phyloP scores from a whole-genome alignment of 768 basidiomycete species.

The Rhodotorula graminis region DNA sequence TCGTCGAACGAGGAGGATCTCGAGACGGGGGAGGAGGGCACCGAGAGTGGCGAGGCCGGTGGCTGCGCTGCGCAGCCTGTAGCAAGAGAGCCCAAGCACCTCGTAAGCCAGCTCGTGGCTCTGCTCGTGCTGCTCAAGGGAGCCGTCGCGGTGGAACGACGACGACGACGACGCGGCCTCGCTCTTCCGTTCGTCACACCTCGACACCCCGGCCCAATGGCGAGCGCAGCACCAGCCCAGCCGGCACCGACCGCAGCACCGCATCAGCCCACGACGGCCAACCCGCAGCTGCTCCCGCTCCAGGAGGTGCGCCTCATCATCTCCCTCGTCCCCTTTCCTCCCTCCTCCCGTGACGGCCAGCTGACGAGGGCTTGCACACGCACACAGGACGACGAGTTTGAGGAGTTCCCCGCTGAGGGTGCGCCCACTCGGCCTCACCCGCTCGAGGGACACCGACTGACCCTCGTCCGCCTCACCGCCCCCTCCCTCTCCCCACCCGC shows the following conservation, averaged over 20 bases:
- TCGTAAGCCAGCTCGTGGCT: too few species aligned
- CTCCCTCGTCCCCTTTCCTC: background rate
- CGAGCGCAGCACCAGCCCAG: background rate
- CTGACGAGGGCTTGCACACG: background rate
- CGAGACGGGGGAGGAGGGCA: too few species aligned
- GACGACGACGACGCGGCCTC: background rate
- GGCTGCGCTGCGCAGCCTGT: too few species aligned
- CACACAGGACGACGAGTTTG: constrained; percentile 43
- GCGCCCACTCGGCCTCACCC: background rate
- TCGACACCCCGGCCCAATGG: background rate
- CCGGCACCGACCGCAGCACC: background rate
- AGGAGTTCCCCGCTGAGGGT: constrained; percentile 43
- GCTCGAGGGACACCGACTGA: background rate
- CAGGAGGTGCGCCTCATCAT: constrained; percentile 19
- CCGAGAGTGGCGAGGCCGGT: too few species aligned
- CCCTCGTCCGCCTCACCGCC: background rate
- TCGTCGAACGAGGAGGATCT: too few species aligned
- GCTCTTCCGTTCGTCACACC: too few species aligned
- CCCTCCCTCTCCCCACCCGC: background rate
- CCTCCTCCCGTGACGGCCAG: background rate
- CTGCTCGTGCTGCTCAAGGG: too few species aligned
- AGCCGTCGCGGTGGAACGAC: too few species aligned
- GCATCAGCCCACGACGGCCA: background rate
- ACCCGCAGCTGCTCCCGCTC: constrained; percentile 26
- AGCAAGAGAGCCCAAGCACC: too few species aligned